Evolutionary conservation across 495 filamentous ascomycete genomes (phyloP), one percentile per base, ranked within the genome.

Genomic region (Trichoderma gamsii): DNA sequence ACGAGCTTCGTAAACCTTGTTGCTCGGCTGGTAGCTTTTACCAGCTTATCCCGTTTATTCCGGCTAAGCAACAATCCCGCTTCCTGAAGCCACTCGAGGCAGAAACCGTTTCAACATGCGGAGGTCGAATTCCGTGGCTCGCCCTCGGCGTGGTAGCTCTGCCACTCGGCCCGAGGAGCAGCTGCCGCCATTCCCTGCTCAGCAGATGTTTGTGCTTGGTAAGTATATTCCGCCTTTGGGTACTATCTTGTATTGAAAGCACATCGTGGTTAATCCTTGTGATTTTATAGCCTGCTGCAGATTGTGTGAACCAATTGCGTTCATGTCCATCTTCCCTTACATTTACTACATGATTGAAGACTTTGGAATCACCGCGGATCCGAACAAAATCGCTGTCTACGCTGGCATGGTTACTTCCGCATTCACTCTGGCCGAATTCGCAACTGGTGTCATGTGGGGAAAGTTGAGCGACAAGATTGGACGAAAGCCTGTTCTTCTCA

Each of bases 271-370:
- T 61, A 69, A 66, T 43, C 29, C 11, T 68, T 80, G 85, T 25
- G 49, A 23, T 23, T 72, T 86, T 78, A 13, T 49, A 68, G 95
- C 93, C 43, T 78, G 97, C 70, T 96, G 92, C 75, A 88, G 95
- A 72, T 96, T 99, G 78, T 97, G 92, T 82, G 95, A 99, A 78
- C 95, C 95, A 63, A 97, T 99, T 77, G 96, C 95, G 12, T 98
- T 99, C 84, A 98, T 97, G 90, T 97, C 93, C 65, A 97, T 99
- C 72, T 98, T 99, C 75, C 96, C 95, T 4, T 99, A 99, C 75
- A 93, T 94, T 74, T 99, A 97, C 80, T 95, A 89, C 81, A 99
- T 99, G 95, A 91, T 98, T 63, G 83, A 91, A 72, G 91, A 90
- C 44, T 99, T 99, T 79, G 81, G 91, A 71, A 88, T 95, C 77